Conservation (phyloP, 495 filamentous ascomycete species). For the Aspergillus taichungensis region DNA sequence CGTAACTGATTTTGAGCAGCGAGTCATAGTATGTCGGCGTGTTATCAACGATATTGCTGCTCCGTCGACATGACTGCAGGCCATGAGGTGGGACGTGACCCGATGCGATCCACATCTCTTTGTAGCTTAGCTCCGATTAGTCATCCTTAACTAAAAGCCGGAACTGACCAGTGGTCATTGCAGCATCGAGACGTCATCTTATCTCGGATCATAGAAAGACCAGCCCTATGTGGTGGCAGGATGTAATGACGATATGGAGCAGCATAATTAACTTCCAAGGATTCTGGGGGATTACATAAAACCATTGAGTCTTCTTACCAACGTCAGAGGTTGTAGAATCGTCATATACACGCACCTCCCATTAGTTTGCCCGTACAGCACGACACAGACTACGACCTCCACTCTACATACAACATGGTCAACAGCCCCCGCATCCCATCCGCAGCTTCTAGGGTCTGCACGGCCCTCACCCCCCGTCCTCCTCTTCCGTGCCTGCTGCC, state of each 20-base stretch:
- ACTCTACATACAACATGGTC: constrained; percentile 4
- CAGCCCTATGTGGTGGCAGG: not conserved
- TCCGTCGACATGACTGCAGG: not conserved
- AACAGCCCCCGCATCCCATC: constrained; percentile 6
- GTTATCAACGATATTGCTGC: constrained; percentile 1
- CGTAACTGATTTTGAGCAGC: not conserved
- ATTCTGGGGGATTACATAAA: not conserved
- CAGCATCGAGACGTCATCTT: constrained; percentile 28
- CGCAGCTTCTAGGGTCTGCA: constrained; percentile 2
- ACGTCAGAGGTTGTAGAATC: no score
- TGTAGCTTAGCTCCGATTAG: no score
- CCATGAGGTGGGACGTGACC: no score
- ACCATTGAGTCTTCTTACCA: not conserved
- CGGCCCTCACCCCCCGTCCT: constrained; percentile 5
- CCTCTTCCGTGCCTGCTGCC: constrained; percentile 7
- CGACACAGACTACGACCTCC: not conserved
- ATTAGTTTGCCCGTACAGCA: not conserved
- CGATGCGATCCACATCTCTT: no score
- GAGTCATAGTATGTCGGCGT: constrained; percentile 2
- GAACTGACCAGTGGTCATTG: constrained; percentile 11
- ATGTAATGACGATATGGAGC: not conserved
- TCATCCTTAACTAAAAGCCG: no score
- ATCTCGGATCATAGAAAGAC: not conserved
- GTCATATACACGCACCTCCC: not conserved
- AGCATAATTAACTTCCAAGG: not conserved